Evolutionary conservation across 1,284 basidiomycete species (phyloP).

Genomic region (Fistulinella cinereoalba): DNA sequence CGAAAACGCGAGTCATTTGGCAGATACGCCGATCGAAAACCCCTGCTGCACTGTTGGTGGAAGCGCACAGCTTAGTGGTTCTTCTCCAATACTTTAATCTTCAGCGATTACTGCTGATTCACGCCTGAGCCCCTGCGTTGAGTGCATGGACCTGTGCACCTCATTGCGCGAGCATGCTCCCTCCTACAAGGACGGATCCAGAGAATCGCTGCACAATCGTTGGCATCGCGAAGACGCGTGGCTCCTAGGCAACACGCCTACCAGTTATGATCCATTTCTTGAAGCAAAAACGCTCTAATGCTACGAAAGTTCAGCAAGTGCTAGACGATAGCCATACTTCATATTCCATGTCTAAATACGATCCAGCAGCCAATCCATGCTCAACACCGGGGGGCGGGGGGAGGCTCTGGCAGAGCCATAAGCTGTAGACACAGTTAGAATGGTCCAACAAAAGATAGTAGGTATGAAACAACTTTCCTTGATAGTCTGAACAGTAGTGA

Average conservation of each 20-base stretch:
- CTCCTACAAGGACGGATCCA: conserved; percentile 21
- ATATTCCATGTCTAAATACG: neutral
- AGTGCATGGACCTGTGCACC: neutral
- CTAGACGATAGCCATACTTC: neutral
- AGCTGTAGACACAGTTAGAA: conserved; percentile 25
- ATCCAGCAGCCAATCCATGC: neutral
- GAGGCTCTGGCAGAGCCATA: conserved; percentile 22
- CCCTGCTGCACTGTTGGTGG: conserved; percentile 1
- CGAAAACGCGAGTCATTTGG: conserved; percentile 5
- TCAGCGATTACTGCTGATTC: neutral
- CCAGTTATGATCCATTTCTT: conserved; percentile 11
- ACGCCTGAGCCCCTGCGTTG: too few species aligned
- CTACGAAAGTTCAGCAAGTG: conserved; percentile 11
- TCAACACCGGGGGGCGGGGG: conserved; percentile 24
- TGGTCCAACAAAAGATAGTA: neutral
- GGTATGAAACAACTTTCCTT: conserved; percentile 39
- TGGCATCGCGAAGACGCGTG: conserved; percentile 9
- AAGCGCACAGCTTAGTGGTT: neutral
- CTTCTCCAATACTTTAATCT: neutral
- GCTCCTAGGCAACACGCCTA: conserved; percentile 17
- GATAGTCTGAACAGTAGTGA: conserved; percentile 83
- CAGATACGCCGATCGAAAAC: conserved; percentile 11
- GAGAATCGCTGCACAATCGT: conserved; percentile 13
- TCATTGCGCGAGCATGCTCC: neutral
- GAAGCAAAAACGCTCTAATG: conserved; percentile 6